These are phyloP conservation scores for Chlamydomonas eustigma DNA, from an alignment of 139 green algal species.

Conservation along the genomic window DNA sequence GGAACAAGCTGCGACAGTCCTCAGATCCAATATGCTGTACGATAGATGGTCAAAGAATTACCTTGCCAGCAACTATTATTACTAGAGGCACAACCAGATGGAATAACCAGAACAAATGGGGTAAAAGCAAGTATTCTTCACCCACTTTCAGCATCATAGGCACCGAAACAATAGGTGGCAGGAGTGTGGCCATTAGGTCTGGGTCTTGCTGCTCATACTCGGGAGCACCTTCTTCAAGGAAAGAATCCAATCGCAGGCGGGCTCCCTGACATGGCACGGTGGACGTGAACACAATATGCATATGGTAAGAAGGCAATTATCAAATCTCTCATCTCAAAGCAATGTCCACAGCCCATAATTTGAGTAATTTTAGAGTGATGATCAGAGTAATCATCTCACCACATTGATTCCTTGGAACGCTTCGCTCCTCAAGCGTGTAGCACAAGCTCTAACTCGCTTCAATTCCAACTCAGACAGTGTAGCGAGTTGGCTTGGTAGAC, in stretches of 20 bases:
- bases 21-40: not conserved
- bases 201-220: not conserved
- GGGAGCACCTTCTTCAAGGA: not conserved
- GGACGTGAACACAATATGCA: not conserved
- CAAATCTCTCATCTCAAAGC: too few species aligned
- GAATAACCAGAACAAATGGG: not conserved
- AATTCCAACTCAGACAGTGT: slow-evolving; percentile 28
- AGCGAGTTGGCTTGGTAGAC: slow-evolving; percentile 9
- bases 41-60: too few species aligned
- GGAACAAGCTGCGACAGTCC: not conserved
- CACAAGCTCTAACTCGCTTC: slow-evolving; percentile 22
- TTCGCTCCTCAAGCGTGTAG: slow-evolving; percentile 25
- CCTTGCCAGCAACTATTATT: not conserved
- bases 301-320: not conserved
- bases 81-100: not conserved
- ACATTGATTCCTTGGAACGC: slow-evolving; percentile 32
- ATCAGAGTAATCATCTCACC: slow-evolving; percentile 8
- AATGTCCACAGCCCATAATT: too few species aligned
- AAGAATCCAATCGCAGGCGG: not conserved
- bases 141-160: not conserved
- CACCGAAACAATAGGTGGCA: not conserved
- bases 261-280: not conserved
- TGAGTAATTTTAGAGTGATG: too few species aligned
- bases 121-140: not conserved
- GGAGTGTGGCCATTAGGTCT: not conserved